Conservation (phyloP, 352 stramenopile species). For the Globisporangium uncinulatum region DNA sequence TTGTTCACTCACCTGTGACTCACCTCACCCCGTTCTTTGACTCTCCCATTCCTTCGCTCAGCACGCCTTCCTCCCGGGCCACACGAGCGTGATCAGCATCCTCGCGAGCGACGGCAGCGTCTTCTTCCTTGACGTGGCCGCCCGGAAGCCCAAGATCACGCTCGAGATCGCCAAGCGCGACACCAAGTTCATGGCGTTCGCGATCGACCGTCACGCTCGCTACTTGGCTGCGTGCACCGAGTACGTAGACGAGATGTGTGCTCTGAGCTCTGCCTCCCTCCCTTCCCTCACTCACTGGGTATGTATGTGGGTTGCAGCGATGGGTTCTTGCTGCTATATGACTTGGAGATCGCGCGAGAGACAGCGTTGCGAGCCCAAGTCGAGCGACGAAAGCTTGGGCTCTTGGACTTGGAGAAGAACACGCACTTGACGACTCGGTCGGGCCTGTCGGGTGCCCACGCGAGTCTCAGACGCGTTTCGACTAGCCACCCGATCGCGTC, state of each 20-base stretch:
- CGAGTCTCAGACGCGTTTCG: not conserved
- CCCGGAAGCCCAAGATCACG: slow-evolving; percentile 63
- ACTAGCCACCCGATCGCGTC: slow-evolving; percentile 39
- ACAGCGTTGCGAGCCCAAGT: slow-evolving; percentile 36
- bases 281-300: too few relatives aligned
- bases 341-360: slow-evolving; percentile 70
- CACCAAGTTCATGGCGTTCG: slow-evolving; percentile 50
- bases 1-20: not conserved
- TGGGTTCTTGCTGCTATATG: slow-evolving; percentile 72
- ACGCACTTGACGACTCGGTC: slow-evolving; percentile 33
- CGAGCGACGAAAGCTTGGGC: slow-evolving; percentile 31
- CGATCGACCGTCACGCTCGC: slow-evolving; percentile 57
- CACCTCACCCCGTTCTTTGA: not conserved
- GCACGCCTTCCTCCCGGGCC: slow-evolving; percentile 61
- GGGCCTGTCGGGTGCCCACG: slow-evolving; percentile 16
- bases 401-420: slow-evolving; percentile 38
- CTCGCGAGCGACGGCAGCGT: slow-evolving; percentile 60
- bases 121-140: slow-evolving; percentile 69
- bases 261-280: slow-evolving; percentile 1
- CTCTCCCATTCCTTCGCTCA: slow-evolving; percentile 13
- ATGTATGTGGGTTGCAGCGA: slow-evolving; percentile 30
- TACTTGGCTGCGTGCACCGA: slow-evolving; percentile 66
- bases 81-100: slow-evolving; percentile 56
- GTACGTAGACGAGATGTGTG: slow-evolving; percentile 21
- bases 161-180: slow-evolving; percentile 58